Evolutionary conservation across 2,329 filamentous ascomycete genomes (phyloP).

Genomic region (Fusarium robinianum): DNA sequence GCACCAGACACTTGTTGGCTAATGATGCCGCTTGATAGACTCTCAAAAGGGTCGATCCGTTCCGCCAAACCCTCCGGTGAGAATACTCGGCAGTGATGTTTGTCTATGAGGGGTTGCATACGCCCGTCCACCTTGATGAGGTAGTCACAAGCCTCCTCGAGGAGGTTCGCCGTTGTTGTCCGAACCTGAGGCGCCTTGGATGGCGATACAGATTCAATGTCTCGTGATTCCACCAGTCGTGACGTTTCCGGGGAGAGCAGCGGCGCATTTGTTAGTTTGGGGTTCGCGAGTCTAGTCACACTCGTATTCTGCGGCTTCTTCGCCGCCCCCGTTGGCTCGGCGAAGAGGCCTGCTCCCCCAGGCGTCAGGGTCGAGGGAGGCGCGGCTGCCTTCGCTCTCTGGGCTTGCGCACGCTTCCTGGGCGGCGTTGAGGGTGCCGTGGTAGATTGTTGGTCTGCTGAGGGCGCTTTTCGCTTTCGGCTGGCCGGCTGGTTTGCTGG

Average conservation of each 20-base stretch:
- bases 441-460: constrained; percentile 29
- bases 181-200: constrained; percentile 44
- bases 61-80: constrained; percentile 81
- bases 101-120: constrained; percentile 72
- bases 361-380: constrained; percentile 54
- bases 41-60: constrained; percentile 84
- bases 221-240: constrained; percentile 59
- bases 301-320: constrained; percentile 48
- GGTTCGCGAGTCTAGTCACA: constrained; percentile 62
- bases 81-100: constrained; percentile 78
- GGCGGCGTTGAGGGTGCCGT: constrained; percentile 38
- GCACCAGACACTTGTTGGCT: constrained; percentile 95
- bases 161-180: constrained; percentile 70
- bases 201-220: constrained; percentile 51
- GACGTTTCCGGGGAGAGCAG: constrained; percentile 74
- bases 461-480: constrained; percentile 44
- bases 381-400: constrained; percentile 28
- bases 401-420: constrained; percentile 39
- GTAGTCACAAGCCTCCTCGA: constrained; percentile 76
- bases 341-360: constrained; percentile 48
- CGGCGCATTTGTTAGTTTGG: constrained; percentile 68
- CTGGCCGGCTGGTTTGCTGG: constrained; percentile 26
- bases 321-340: constrained; percentile 36
- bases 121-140: constrained; percentile 74
- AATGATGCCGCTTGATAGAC: constrained; percentile 84